A percentile compares a stretch with the other conserved stretches of the same genome.
Evolutionary conservation across 768 basidiomycete genomes (phyloP).

Genomic region (Suillus bovinus): DNA sequence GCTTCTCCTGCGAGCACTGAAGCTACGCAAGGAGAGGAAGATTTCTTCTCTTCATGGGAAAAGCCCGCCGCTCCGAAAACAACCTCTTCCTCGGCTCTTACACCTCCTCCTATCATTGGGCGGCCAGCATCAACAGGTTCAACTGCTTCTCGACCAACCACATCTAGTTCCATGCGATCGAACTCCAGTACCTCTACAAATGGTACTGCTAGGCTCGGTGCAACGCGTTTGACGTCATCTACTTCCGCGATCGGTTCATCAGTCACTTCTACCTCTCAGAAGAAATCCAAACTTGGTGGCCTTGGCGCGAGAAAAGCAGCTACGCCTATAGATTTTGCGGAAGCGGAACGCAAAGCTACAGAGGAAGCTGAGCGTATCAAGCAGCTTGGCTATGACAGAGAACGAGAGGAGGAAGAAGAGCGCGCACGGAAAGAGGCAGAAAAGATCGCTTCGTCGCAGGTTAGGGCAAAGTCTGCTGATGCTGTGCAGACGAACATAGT

Average conservation of each 20-base stretch:
- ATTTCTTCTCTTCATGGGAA: conserved; percentile 98
- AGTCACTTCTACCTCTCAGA: conserved; percentile 38
- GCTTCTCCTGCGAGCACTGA: conserved; percentile 38
- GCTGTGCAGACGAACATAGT: conserved; percentile 26
- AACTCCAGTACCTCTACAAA: conserved; percentile 33
- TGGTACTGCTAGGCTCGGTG: conserved; percentile 39
- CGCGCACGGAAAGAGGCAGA: conserved; percentile 65
- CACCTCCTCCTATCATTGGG: conserved; percentile 61
- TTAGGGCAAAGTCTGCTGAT: conserved; percentile 32
- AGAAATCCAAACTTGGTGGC: conserved; percentile 71
- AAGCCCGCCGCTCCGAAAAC: conserved; percentile 67
- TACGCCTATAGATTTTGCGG: conserved; percentile 86
- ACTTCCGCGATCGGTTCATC: conserved; percentile 33
- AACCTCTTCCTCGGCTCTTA: conserved; percentile 48
- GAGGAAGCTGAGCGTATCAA: conserved; percentile 94
- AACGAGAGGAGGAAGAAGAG: conserved; percentile 82
- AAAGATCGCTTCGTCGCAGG: conserved; percentile 33
- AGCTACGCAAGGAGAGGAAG: conserved; percentile 65
- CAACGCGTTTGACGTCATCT: conserved; percentile 45
- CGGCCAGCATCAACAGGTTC: conserved; percentile 43
- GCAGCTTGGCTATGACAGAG: conserved; percentile 88
- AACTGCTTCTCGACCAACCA: conserved; percentile 57
- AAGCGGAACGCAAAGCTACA: conserved; percentile 85
- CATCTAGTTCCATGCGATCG: conserved; percentile 62
- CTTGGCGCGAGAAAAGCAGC: conserved; percentile 89